Evolutionary conservation across 306 rosid genomes (phyloP), one percentile per base, ranked within the genome.

Genomic region (Arachis hypogaea): DNA sequence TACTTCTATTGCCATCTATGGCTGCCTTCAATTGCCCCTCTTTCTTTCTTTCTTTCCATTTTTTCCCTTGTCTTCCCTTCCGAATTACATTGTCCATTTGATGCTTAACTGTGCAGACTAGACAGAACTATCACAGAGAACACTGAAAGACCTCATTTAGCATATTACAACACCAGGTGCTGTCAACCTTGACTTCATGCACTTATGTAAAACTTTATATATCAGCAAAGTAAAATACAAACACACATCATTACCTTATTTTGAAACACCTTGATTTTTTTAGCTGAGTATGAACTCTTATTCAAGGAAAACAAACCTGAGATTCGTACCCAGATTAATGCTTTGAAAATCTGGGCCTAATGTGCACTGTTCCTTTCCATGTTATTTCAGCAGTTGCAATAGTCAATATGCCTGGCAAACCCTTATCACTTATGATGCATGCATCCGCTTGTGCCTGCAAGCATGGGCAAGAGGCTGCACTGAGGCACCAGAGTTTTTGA

Each of bases 371-470:
- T 70, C 45, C 56, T 70, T 57, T 65, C 62, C 44, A 61, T 77
- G 73, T 73, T 9, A 46, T 74, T 43, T 73, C 33, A 58, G 79
- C 75, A 68, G 82, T 78, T 91, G 83, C 84, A 94, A 87, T 73
- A 92, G 98, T 72, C 98, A 94, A 59, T 74, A 80, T 80, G 96
- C 97, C 38, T 94, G 96, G 97, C 98, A 94, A 88, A 90, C 98
- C 61, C 84, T 94, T 69, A 82, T 94, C 74, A 89, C 99, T 54
- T 89, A 94, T 76, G 99, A 94, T 54, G 98, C 99, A 55, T 89
- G 98, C 66, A 86, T 92, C 77, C 95, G 96, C 54, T 85, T 94
- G 59, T 94, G 99, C 80, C 92, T 94, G 45, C 95, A 92, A 80
- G 90, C 92, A 67, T 94, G 99, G 97, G 98, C 84, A 62, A 82